Conservation (phyloP, 805 yeast genomes). For the Zygosaccharomyces pseudorouxii region DNA sequence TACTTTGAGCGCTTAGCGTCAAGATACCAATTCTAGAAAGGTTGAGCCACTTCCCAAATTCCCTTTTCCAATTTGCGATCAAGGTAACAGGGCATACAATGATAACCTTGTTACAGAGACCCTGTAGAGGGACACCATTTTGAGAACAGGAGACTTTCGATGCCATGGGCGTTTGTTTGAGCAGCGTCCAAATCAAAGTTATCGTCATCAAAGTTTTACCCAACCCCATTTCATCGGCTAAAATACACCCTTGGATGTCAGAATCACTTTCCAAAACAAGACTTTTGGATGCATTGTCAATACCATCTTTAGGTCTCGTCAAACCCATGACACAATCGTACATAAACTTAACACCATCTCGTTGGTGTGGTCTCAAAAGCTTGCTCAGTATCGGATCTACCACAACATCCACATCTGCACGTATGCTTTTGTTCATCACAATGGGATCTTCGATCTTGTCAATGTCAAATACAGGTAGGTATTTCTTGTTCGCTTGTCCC, state of each 20-base stretch:
- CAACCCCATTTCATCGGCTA: constrained; percentile 97
- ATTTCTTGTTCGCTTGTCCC: constrained; percentile 18
- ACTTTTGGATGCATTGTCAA: constrained; percentile 12
- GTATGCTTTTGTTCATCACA: constrained; percentile 37
- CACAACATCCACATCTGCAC: constrained; percentile 43
- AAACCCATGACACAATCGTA: constrained; percentile 80
- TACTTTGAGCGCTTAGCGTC: constrained; percentile 47
- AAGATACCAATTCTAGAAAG: constrained; percentile 59
- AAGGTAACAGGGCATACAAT: constrained; percentile 91
- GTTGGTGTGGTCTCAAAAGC: constrained; percentile 75
- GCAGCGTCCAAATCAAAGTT: constrained; percentile 73
- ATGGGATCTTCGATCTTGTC: constrained; percentile 36
- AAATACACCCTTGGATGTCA: constrained; percentile 57
- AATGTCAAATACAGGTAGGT: constrained; percentile 41
- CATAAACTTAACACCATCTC: constrained; percentile 75
- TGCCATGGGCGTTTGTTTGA: constrained; percentile 57
- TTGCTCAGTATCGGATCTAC: constrained; percentile 55
- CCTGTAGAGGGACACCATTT: constrained; percentile 33
- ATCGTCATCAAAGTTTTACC: constrained; percentile 89
- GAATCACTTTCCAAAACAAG: constrained; percentile 23
- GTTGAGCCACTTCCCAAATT: constrained; percentile 86
- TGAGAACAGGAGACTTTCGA: constrained; percentile 33
- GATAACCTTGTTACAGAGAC: constrained; percentile 52
- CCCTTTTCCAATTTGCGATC: constrained; percentile 80
- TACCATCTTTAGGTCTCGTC: constrained; percentile 39